phyloP scores from a whole-genome alignment of 345 rosid species.

The Syzygium aromaticum region DNA sequence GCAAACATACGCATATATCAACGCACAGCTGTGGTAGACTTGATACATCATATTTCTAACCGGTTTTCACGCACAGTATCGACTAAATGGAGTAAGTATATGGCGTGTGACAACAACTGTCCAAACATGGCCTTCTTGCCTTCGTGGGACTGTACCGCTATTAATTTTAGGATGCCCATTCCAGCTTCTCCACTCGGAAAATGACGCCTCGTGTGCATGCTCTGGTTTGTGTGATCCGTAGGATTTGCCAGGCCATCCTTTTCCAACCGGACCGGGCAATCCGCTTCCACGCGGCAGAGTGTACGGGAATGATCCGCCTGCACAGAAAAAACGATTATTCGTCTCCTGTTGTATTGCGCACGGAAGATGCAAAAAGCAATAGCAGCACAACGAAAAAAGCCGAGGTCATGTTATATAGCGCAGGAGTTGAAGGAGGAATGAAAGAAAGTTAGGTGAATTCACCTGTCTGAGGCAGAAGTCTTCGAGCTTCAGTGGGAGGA shows the following conservation, averaged over 20 bases:
- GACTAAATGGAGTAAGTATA: background rate
- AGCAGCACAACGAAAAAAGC: background rate
- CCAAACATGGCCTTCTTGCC: background rate
- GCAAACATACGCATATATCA: too few species aligned
- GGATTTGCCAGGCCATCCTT: background rate
- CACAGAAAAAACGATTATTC: background rate
- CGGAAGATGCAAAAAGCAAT: background rate
- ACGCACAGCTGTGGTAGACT: too few species aligned
- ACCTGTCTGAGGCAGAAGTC: background rate
- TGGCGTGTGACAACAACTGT: too few species aligned
- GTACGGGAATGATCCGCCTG: background rate
- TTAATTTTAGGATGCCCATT: background rate
- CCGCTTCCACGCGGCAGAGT: background rate
- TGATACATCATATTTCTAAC: too few species aligned
- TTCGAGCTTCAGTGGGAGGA: background rate
- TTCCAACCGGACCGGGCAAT: background rate
- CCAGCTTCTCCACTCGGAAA: too few species aligned
- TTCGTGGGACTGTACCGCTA: background rate
- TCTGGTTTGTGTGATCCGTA: background rate
- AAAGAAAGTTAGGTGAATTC: background rate
- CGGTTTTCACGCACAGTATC: background rate
- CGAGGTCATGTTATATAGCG: background rate
- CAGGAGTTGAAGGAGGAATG: background rate
- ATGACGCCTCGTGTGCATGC: too few species aligned
- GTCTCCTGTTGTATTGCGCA: background rate